Evolutionary conservation across 148 eudicot genomes (phyloP).

Genomic region (Mesembryanthemum crystallinum): DNA sequence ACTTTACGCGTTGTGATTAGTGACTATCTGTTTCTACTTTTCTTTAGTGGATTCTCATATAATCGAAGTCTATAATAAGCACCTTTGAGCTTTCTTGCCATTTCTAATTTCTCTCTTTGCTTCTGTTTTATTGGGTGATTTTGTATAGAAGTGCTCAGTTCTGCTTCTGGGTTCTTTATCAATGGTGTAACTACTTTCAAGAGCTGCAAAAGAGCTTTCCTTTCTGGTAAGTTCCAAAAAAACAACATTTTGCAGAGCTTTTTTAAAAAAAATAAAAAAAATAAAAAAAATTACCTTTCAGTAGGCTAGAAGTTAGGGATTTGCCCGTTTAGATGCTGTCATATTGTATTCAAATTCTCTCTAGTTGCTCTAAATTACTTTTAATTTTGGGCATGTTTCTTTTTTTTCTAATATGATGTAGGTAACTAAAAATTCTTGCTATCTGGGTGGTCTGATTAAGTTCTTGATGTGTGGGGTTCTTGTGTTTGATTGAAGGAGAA

Average conservation of each 20-base stretch:
- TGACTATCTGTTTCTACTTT: neutral
- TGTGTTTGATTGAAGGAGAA: constrained; percentile 6
- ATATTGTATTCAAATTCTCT: neutral
- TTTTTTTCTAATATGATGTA: constrained; percentile 15
- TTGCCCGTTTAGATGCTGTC: too few species aligned
- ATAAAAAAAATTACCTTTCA: too few species aligned
- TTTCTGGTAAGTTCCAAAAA: too few species aligned
- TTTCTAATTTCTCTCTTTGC: neutral
- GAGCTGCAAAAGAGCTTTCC: too few species aligned
- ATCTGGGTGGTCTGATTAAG: neutral
- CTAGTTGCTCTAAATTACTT: too few species aligned
- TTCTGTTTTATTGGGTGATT: neutral
- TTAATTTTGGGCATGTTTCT: constrained; percentile 1
- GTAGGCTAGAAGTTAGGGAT: too few species aligned
- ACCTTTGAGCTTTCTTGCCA: neutral
- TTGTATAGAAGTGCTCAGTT: neutral
- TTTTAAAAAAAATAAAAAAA: too few species aligned
- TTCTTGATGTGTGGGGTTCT: neutral
- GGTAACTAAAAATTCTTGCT: constrained; percentile 8
- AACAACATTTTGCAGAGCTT: neutral
- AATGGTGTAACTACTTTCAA: neutral
- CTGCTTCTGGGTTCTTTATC: neutral
- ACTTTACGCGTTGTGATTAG: neutral
- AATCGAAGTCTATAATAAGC: neutral
- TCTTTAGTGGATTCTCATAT: neutral